These are phyloP conservation scores for Inga laurina DNA, from an alignment of 306 rosid species.

Conservation along the genomic window DNA sequence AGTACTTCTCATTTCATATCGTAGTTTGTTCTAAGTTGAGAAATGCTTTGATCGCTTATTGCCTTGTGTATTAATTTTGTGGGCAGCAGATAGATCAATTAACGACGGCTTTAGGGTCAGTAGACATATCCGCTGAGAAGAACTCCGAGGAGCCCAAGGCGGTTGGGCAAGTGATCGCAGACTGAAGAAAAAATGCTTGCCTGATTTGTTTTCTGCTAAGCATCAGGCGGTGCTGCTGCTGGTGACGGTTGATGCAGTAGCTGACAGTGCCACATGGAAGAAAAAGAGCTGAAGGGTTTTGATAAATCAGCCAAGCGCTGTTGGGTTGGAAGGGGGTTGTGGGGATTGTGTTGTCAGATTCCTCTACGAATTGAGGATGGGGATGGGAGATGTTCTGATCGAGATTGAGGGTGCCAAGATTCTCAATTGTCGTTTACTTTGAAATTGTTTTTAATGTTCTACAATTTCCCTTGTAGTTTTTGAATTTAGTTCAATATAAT, in stretches of 20 bases:
- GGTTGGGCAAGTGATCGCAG: conserved; percentile 38
- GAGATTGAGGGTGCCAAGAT: conserved; percentile 20
- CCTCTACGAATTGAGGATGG: conserved; percentile 10
- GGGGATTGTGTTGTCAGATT: conserved; percentile 19
- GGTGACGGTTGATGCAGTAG: conserved; percentile 21
- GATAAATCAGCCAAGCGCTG: conserved; percentile 2
- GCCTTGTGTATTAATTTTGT: neutral
- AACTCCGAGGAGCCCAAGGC: conserved; percentile 38
- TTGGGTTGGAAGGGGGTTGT: conserved; percentile 4
- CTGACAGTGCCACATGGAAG: conserved; percentile 18
- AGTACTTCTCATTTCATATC: neutral
- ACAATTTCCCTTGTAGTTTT: neutral
- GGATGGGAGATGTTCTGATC: conserved; percentile 4
- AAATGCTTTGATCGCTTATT: conserved; percentile 10
- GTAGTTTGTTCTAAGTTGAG: neutral
- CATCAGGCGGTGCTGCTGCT: conserved; percentile 8
- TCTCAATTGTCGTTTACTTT: conserved; percentile 18
- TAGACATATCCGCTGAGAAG: conserved; percentile 45
- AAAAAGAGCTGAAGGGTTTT: conserved; percentile 16
- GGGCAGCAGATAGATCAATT: conserved; percentile 59
- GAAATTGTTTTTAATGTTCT: conserved; percentile 10
- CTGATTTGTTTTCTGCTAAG: conserved; percentile 7
- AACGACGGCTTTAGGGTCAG: conserved; percentile 48
- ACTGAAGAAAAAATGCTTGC: conserved; percentile 29
- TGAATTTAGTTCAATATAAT: conserved; percentile 20